Evolutionary conservation across 2,329 filamentous ascomycete genomes (phyloP), one percentile per base, ranked within the genome.

Genomic region (Coniosporium tulheliwenetii): DNA sequence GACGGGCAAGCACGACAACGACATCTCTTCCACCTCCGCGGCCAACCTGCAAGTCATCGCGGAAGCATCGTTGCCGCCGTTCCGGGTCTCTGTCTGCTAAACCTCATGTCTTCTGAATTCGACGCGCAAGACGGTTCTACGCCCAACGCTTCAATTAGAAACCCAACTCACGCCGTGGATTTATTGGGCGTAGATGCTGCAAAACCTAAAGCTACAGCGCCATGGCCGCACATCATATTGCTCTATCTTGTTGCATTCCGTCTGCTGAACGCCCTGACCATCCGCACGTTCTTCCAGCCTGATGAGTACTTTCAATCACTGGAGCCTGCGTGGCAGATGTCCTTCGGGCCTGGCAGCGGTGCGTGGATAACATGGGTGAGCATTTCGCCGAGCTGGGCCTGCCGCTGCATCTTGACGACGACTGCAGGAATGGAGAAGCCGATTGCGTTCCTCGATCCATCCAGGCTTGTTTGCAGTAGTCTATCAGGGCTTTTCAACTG

Each of bases 281-380:
- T 93, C 43, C 69, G 75, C 48, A 96, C 91, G 14, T 98, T 95
- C 60, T 98, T 98, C 64, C 91, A 98, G 61, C 91, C 91, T 26
- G 91, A 98, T 65, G 91, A 98, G 61, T 96, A 85, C 66, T 98
- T 91, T 55, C 91, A 98, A 57, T 82, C 86, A 1, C 73, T 96
- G 36, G 91, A 98, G 64, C 89, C 91, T 40, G 91, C 91, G 49
- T 96, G 89, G 87, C 69, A 79, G 52, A 71, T 91, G 41, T 82
- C 83, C 2, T 95, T 94, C 68, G 87, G 87, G 15, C 54, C 66
- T 2, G 58, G 70, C 10, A 82, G 79, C 59, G 82, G 83, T 46
- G 85, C 89, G 26, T 98, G 89, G 85, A 71, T 95, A 53, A 98
- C 91, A 46, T 98, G 91, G 91, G 89, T 93, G 5, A 41, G 39